A percentile compares a stretch with the other conserved stretches of the same genome.
These are phyloP conservation scores for Aspergillus conjunctus DNA, from an alignment of 495 filamentous ascomycete genomes.

Conservation along the genomic window DNA sequence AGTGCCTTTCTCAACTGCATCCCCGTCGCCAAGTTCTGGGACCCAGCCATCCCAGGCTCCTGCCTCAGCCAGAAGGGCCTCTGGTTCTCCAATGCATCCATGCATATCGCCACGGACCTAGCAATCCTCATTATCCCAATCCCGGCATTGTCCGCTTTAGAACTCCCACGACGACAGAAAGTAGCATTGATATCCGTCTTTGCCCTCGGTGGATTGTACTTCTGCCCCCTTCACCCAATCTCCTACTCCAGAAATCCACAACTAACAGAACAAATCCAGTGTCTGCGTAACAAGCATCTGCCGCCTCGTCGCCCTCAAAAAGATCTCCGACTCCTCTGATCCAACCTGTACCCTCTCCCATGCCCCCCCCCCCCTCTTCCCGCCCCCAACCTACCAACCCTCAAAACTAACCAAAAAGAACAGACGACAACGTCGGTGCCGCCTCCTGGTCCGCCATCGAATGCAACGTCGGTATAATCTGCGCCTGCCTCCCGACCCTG, in stretches of 20 bases:
- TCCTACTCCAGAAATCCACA: neutral
- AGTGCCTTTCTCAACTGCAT: slow-evolving; percentile 50
- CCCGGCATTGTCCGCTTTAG: slow-evolving; percentile 45
- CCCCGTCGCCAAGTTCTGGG: slow-evolving; percentile 51
- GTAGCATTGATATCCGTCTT: slow-evolving; percentile 51
- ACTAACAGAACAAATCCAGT: slow-evolving; percentile 26
- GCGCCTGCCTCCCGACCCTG: slow-evolving; percentile 82
- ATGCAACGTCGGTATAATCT: slow-evolving; percentile 85
- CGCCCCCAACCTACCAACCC: neutral
- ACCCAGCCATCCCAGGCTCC: slow-evolving; percentile 31
- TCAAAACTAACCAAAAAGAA: slow-evolving; percentile 9
- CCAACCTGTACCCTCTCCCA: slow-evolving; percentile 41
- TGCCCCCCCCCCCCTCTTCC: neutral
- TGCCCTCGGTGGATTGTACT: slow-evolving; percentile 55
- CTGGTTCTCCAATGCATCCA: slow-evolving; percentile 53
- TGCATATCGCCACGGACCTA: slow-evolving; percentile 57
- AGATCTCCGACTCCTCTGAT: slow-evolving; percentile 42
- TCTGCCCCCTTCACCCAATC: slow-evolving; percentile 1
- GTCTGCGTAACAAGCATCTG: slow-evolving; percentile 50
- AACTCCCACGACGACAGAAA: slow-evolving; percentile 51
- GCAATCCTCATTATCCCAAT: slow-evolving; percentile 56
- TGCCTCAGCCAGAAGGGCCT: slow-evolving; percentile 47
- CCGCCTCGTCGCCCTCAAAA: slow-evolving; percentile 42
- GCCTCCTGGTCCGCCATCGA: slow-evolving; percentile 86
- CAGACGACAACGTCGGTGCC: slow-evolving; percentile 58